These are phyloP conservation scores for Suillus hirtellus DNA, from an alignment of 768 basidiomycete genomes.

Conservation along the genomic window DNA sequence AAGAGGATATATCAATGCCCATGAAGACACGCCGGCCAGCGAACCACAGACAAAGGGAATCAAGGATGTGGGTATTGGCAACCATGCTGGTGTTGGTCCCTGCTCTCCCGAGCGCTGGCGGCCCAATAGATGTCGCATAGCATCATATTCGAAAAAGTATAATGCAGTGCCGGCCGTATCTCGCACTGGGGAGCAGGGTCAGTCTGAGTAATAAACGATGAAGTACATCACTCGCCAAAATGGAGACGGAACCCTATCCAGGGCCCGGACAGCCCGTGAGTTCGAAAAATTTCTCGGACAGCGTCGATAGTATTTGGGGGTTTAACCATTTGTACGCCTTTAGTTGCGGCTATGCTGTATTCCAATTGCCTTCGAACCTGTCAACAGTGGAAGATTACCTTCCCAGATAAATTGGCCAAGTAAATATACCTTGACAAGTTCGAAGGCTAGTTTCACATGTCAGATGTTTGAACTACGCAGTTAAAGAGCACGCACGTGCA, in stretches of 20 bases:
- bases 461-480: constrained; percentile 18
- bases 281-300: constrained; percentile 73
- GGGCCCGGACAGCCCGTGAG: constrained; percentile 63
- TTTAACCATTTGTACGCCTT: constrained; percentile 67
- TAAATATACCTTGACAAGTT: constrained; percentile 83
- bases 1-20: constrained; percentile 91
- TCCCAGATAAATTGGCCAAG: constrained; percentile 3
- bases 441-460: constrained; percentile 60
- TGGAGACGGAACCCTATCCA: constrained; percentile 89
- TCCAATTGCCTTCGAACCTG: constrained; percentile 91
- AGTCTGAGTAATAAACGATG: neutral
- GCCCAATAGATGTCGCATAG: constrained; percentile 84
- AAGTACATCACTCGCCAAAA: constrained; percentile 54
- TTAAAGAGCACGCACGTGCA: constrained; percentile 64
- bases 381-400: constrained; percentile 14
- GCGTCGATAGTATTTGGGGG: constrained; percentile 80
- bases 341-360: constrained; percentile 83
- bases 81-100: constrained; percentile 79
- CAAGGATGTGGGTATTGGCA: constrained; percentile 75
- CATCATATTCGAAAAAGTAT: constrained; percentile 94
- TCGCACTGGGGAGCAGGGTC: constrained; percentile 52
- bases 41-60: constrained; percentile 93
- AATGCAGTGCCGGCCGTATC: constrained; percentile 88
- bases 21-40: constrained; percentile 84
- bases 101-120: constrained; percentile 77